A percentile compares a stretch with the other conserved stretches of the same genome.
phyloP scores from a whole-genome alignment of 495 filamentous ascomycete species.

The Hypomontagnella monticulosa region DNA sequence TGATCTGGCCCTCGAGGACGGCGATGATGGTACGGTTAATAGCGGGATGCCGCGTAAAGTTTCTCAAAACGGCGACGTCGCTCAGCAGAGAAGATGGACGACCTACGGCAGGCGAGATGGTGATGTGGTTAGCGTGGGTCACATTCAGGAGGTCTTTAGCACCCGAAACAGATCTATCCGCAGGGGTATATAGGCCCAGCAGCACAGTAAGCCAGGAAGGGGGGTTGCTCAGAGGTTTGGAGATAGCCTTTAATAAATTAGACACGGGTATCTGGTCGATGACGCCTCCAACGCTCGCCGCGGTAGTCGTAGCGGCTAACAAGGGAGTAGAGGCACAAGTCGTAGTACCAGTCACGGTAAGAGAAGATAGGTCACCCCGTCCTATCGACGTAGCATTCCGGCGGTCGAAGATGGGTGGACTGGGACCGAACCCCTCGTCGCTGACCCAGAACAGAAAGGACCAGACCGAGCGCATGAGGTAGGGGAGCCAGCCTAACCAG shows the following conservation, averaged over 20 bases:
- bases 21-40: slow-evolving; percentile 85
- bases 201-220: slow-evolving; percentile 41
- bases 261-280: slow-evolving; percentile 45
- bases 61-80: slow-evolving; percentile 74
- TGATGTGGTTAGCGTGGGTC: slow-evolving; percentile 24
- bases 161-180: slow-evolving; percentile 18
- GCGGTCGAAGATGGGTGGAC: slow-evolving; percentile 36
- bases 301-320: slow-evolving; percentile 50
- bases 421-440: slow-evolving; percentile 83
- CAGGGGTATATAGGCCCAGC: slow-evolving; percentile 27
- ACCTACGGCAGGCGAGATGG: slow-evolving; percentile 20
- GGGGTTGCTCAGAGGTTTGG: slow-evolving; percentile 43
- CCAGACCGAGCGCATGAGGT: slow-evolving; percentile 91
- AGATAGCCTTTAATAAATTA: slow-evolving; percentile 42
- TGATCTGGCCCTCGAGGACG: slow-evolving; percentile 89
- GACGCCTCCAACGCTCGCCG: slow-evolving; percentile 44
- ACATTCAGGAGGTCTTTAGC: slow-evolving; percentile 31
- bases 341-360: slow-evolving; percentile 36
- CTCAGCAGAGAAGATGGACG: slow-evolving; percentile 67
- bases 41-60: slow-evolving; percentile 74
- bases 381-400: slow-evolving; percentile 27
- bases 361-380: slow-evolving; percentile 13
- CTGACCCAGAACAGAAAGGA: slow-evolving; percentile 92
- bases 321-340: slow-evolving; percentile 59
- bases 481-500: slow-evolving; percentile 90